Evolutionary conservation across 257 asterid species (phyloP).

Genomic region (Osmanthus fragrans): DNA sequence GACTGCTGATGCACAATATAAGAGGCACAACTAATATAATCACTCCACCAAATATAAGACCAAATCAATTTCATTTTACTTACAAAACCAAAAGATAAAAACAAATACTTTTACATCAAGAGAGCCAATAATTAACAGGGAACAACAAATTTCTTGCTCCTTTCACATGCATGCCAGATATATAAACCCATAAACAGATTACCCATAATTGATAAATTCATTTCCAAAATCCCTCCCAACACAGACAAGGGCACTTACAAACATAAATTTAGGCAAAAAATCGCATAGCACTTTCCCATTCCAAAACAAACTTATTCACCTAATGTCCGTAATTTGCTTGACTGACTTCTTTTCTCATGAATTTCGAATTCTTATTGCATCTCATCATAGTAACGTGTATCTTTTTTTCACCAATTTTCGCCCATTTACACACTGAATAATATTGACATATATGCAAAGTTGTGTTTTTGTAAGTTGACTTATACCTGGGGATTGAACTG

Average conservation of each 20-base stretch:
- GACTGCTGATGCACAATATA: neutral
- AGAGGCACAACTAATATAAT: neutral
- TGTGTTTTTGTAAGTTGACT: neutral
- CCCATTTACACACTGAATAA: neutral
- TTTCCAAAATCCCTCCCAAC: no score
- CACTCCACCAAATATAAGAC: neutral
- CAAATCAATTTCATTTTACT: no score
- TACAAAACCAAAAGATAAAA: neutral
- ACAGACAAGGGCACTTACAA: neutral
- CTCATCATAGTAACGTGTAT: neutral
- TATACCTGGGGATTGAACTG: slow-evolving; percentile 79
- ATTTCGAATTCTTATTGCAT: neutral
- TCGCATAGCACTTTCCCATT: neutral
- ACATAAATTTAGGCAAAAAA: neutral
- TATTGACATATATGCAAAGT: neutral
- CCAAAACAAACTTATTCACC: neutral
- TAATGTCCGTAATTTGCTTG: neutral
- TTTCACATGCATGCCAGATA: neutral
- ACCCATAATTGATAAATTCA: no score
- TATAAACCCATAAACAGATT: no score
- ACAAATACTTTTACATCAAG: neutral
- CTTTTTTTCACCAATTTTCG: neutral
- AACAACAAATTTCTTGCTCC: neutral
- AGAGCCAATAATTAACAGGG: neutral
- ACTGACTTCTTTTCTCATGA: neutral